Percentiles rank a stretch among this genome's conserved stretches.
These are phyloP conservation scores for Kurtzmaniella cleridarum DNA, from an alignment of 805 yeast species.

Conservation along the genomic window DNA sequence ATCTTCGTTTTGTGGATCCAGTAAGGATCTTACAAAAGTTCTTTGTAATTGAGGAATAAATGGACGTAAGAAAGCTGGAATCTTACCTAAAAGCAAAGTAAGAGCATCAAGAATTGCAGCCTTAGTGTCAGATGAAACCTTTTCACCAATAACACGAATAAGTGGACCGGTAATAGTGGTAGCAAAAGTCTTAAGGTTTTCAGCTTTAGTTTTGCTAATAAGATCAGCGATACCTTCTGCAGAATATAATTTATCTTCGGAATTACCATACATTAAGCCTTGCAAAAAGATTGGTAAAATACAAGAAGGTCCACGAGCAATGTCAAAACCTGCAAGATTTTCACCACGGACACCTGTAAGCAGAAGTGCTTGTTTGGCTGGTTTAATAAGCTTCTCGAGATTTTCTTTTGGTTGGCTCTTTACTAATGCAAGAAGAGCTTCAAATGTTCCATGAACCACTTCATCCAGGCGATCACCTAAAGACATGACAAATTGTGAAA, in stretches of 20 bases:
- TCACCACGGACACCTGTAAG: constrained; percentile 57
- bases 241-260: constrained; percentile 76
- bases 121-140: constrained; percentile 86
- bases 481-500: constrained; percentile 60
- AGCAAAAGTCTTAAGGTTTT: constrained; percentile 77
- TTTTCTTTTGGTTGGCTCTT: constrained; percentile 69
- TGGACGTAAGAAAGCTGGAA: constrained; percentile 89
- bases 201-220: constrained; percentile 80
- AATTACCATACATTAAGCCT: constrained; percentile 90
- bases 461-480: constrained; percentile 64
- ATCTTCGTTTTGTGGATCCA: constrained; percentile 68
- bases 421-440: constrained; percentile 60
- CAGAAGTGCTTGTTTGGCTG: constrained; percentile 71
- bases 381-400: constrained; percentile 70
- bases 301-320: constrained; percentile 83
- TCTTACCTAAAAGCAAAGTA: constrained; percentile 68
- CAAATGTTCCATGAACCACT: constrained; percentile 61
- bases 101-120: constrained; percentile 88
- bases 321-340: constrained; percentile 67
- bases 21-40: constrained; percentile 87
- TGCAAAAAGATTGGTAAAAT: constrained; percentile 87
- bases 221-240: constrained; percentile 88
- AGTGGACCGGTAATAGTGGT: constrained; percentile 95
- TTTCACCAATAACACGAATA: constrained; percentile 96
- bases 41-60: constrained; percentile 96